Conservation (phyloP, 2,329 filamentous ascomycete genomes). For the Aspergillus sergii region DNA sequence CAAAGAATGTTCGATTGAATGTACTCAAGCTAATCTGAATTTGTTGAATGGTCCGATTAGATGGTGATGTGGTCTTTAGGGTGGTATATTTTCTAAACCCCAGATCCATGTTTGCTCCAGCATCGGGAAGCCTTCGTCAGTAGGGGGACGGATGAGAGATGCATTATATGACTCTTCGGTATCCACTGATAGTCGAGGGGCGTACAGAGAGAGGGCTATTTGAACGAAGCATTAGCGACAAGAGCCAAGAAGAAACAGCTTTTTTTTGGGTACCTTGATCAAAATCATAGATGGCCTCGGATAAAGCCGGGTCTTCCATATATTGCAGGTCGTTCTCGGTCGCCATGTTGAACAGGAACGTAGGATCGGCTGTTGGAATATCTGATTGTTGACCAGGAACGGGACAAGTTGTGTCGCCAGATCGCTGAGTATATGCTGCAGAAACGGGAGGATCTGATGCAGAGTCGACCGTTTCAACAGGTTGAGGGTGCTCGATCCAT, state of each 20-base stretch:
- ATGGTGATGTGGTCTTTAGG: not conserved
- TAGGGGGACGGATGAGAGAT: slow-evolving; percentile 6
- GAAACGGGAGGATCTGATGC: not conserved
- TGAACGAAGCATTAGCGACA: not conserved
- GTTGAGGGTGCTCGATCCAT: not conserved
- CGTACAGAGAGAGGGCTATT: slow-evolving; percentile 4
- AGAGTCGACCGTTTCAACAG: not conserved
- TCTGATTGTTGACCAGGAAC: not conserved
- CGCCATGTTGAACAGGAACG: not conserved
- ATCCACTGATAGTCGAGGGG: not conserved
- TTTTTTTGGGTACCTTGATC: slow-evolving; percentile 18
- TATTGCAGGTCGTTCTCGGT: slow-evolving; percentile 8
- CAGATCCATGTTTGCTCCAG: slow-evolving; percentile 28
- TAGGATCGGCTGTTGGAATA: too few relatives aligned
- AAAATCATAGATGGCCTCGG: slow-evolving; percentile 22
- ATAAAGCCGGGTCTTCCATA: slow-evolving; percentile 20
- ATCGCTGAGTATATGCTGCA: not conserved
- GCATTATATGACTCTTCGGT: not conserved
- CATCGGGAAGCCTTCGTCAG: slow-evolving; percentile 13
- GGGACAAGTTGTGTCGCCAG: not conserved
- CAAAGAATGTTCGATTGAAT: not conserved
- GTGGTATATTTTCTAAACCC: slow-evolving; percentile 18
- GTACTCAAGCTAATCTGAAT: not conserved
- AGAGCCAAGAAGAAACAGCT: not conserved
- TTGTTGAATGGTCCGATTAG: not conserved